Evolutionary conservation across 495 filamentous ascomycete genomes (phyloP).

Genomic region (Aspergillus asperescens): DNA sequence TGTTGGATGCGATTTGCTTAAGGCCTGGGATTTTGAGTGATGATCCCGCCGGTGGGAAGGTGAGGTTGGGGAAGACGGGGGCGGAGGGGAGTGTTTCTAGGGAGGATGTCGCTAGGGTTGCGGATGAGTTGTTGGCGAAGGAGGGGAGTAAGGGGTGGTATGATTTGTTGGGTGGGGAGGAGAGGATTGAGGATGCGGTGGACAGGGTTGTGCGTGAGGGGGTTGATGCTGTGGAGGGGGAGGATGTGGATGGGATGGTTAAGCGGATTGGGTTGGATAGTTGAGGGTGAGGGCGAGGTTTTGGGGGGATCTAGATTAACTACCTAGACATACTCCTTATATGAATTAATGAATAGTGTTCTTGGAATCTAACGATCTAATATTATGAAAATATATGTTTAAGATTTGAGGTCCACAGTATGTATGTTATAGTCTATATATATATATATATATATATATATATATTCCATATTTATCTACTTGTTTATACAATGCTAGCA

Average conservation of each 20-base stretch:
- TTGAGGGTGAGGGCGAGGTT: too few relatives aligned
- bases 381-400: too few relatives aligned
- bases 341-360: background rate
- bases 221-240: constrained; percentile 61
- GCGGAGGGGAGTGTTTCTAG: constrained; percentile 53
- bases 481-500: background rate
- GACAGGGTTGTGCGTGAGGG: constrained; percentile 56
- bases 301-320: too few relatives aligned
- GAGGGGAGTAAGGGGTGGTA: constrained; percentile 56
- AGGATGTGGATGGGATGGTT: constrained; percentile 52
- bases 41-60: constrained; percentile 52
- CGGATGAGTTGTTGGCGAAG: constrained; percentile 57
- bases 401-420: too few relatives aligned
- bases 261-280: constrained; percentile 32
- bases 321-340: background rate
- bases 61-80: constrained; percentile 61
- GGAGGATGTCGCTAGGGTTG: constrained; percentile 65
- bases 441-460: background rate
- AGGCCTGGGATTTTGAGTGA: constrained; percentile 62
- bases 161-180: constrained; percentile 57
- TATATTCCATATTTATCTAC: background rate
- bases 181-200: constrained; percentile 56
- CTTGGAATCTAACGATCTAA: background rate
- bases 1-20: constrained; percentile 59
- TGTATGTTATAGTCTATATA: too few relatives aligned